phyloP scores from a whole-genome alignment of 2,329 filamentous ascomycete genomes.

The Colletotrichum truncatum region DNA sequence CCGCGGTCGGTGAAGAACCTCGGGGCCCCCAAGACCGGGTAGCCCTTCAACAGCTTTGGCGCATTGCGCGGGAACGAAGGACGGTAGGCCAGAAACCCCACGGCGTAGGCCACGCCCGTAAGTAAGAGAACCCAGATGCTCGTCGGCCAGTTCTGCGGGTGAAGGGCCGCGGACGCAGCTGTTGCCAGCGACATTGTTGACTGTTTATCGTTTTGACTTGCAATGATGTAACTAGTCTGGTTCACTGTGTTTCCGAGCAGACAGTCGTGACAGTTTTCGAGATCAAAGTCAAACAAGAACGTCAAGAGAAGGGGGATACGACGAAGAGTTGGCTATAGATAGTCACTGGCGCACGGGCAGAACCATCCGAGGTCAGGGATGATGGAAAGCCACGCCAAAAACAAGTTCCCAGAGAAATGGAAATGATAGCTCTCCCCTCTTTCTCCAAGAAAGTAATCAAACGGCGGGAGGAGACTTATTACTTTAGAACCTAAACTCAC shows the following conservation, averaged over 20 bases:
- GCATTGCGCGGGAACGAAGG: slow-evolving; percentile 35
- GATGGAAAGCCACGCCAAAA: too few species aligned
- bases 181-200: background rate
- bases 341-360: too few species aligned
- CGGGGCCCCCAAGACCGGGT: slow-evolving; percentile 53
- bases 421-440: background rate
- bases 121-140: slow-evolving; percentile 32
- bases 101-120: slow-evolving; percentile 19
- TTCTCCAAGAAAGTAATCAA: too few species aligned
- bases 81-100: slow-evolving; percentile 28
- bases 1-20: slow-evolving; percentile 56
- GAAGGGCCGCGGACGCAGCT: background rate
- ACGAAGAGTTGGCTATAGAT: too few species aligned
- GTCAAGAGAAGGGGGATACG: too few species aligned
- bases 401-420: too few species aligned
- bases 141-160: slow-evolving; percentile 32
- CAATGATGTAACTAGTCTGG: background rate
- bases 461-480: too few species aligned
- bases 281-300: too few species aligned
- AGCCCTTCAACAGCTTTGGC: slow-evolving; percentile 36
- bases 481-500: background rate
- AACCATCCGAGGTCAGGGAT: too few species aligned
- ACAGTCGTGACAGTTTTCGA: too few species aligned
- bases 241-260: too few species aligned
- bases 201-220: background rate